Conservation (phyloP, 352 stramenopile genomes). For the Phytophthora europaea region DNA sequence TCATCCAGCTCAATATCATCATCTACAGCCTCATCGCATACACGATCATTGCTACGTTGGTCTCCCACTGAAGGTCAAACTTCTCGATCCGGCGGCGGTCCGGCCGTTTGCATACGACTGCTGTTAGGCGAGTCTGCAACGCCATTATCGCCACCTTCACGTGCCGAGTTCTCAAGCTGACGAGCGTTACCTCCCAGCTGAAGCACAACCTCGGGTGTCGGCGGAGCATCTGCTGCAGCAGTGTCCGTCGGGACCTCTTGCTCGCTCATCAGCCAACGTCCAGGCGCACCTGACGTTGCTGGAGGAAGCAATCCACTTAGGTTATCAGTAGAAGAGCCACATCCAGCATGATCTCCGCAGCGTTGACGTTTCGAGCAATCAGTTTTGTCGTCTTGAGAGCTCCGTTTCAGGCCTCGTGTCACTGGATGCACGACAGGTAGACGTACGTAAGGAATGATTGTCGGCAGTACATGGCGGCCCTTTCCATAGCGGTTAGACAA, state of each 20-base stretch:
- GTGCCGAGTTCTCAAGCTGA: neutral
- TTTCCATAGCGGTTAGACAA: neutral
- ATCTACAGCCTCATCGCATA: neutral
- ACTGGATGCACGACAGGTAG: neutral
- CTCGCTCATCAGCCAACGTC: neutral
- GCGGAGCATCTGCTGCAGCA: neutral
- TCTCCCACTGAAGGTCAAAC: neutral
- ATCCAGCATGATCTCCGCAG: neutral
- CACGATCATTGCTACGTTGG: neutral
- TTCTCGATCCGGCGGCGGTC: neutral
- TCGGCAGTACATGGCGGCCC: neutral
- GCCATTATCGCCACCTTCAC: neutral
- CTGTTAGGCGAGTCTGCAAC: neutral
- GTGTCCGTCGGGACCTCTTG: neutral
- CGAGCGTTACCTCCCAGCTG: neutral
- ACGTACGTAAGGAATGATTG: neutral
- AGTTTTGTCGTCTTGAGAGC: neutral
- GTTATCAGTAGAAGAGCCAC: neutral
- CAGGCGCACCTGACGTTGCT: neutral
- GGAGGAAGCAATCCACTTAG: neutral
- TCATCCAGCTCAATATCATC: neutral
- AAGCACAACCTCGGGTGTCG: neutral
- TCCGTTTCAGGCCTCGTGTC: neutral
- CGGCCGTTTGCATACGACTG: neutral
- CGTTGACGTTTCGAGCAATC: neutral